phyloP scores from a whole-genome alignment of 2,329 filamentous ascomycete species.

The Aspergillus aculeatus region DNA sequence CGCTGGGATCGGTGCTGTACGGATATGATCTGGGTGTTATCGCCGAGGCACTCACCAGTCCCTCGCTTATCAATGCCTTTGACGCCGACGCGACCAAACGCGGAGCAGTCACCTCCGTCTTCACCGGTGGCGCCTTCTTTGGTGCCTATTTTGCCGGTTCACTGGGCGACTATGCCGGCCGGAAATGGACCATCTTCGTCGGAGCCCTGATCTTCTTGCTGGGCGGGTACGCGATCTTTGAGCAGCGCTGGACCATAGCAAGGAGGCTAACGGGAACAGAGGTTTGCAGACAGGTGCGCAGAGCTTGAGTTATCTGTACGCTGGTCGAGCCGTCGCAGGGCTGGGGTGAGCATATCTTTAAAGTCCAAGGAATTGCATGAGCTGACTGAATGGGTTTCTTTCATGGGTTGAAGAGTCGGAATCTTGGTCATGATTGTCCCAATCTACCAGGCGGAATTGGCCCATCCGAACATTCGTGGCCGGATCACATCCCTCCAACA shows the following conservation, averaged over 20 bases:
- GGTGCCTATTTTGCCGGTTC: neutral
- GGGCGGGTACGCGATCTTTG: too few species aligned
- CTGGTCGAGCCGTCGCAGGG: neutral
- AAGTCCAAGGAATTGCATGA: too few species aligned
- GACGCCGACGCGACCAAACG: neutral
- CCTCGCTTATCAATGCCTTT: neutral
- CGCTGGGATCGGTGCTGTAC: neutral
- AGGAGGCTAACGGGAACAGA: neutral
- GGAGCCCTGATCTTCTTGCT: neutral
- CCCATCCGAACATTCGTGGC: neutral
- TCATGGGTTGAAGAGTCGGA: too few species aligned
- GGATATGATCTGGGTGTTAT: neutral
- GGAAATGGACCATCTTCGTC: neutral
- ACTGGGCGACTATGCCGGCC: neutral
- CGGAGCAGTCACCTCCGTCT: neutral
- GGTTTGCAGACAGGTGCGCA: neutral
- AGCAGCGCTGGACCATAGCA: too few species aligned
- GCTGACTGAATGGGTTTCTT: too few species aligned
- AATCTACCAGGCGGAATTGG: neutral
- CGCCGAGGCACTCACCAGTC: neutral
- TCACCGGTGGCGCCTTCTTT: neutral
- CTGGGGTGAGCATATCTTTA: neutral
- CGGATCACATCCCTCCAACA: neutral
- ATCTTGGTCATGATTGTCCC: neutral
- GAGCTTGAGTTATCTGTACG: neutral